Evolutionary conservation across 805 yeast species (phyloP).

Genomic region (Phaffomyces opuntiae): DNA sequence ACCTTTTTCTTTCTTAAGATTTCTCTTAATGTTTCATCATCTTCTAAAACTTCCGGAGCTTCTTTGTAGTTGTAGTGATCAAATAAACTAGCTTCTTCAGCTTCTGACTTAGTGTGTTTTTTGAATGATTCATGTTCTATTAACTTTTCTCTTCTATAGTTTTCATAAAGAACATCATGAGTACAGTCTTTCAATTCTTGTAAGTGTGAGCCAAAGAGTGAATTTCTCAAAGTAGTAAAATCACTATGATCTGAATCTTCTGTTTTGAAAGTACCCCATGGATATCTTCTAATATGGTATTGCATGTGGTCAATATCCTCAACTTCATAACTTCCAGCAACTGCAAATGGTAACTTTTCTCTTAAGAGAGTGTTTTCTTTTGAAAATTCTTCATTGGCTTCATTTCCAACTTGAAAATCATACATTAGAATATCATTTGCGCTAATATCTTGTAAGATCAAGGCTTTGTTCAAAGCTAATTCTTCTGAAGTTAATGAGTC

Average conservation of each 20-base stretch:
- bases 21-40: slow-evolving; percentile 12
- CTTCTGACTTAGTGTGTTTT: neutral
- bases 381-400: slow-evolving; percentile 19
- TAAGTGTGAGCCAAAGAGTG: slow-evolving; percentile 70
- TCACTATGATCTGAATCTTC: slow-evolving; percentile 59
- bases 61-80: slow-evolving; percentile 2
- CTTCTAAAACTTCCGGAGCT: neutral
- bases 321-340: slow-evolving; percentile 49
- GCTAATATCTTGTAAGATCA: slow-evolving; percentile 49
- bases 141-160: slow-evolving; percentile 66
- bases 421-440: slow-evolving; percentile 56
- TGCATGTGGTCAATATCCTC: slow-evolving; percentile 24
- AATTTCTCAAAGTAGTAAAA: slow-evolving; percentile 62
- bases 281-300: slow-evolving; percentile 48
- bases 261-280: slow-evolving; percentile 61
- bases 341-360: slow-evolving; percentile 53
- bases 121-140: slow-evolving; percentile 22
- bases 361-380: slow-evolving; percentile 31
- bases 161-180: slow-evolving; percentile 68
- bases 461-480: slow-evolving; percentile 42
- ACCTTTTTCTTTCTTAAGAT: slow-evolving; percentile 14
- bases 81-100: slow-evolving; percentile 1
- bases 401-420: slow-evolving; percentile 39
- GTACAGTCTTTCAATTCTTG: slow-evolving; percentile 79
- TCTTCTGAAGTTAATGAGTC: slow-evolving; percentile 72